These are phyloP conservation scores for Exophiala sideris DNA, from an alignment of 2,329 filamentous ascomycete genomes.

Conservation along the genomic window DNA sequence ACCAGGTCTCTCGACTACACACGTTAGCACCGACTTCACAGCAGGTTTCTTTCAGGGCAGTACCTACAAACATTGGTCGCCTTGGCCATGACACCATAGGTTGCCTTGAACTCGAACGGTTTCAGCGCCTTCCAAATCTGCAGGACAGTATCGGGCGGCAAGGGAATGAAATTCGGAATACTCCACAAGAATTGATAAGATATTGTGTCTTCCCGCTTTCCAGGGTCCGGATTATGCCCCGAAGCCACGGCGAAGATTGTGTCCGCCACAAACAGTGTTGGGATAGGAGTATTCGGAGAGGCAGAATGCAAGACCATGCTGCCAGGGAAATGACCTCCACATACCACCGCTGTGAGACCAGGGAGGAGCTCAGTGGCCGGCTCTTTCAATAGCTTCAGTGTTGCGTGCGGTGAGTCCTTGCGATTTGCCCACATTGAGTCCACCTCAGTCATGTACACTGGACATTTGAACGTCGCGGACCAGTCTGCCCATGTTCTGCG, in stretches of 20 bases:
- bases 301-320: constrained; percentile 56
- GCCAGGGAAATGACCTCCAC: constrained; percentile 77
- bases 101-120: constrained; percentile 66
- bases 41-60: not conserved
- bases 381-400: constrained; percentile 34
- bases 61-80: constrained; percentile 24
- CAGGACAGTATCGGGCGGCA: constrained; percentile 60
- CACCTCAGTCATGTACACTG: constrained; percentile 64
- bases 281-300: constrained; percentile 49
- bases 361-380: constrained; percentile 24
- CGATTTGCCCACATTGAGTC: constrained; percentile 64
- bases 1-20: constrained; percentile 55
- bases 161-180: constrained; percentile 54
- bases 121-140: constrained; percentile 68
- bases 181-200: constrained; percentile 24
- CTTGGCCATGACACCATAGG: constrained; percentile 33
- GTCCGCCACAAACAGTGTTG: constrained; percentile 69
- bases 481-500: constrained; percentile 64
- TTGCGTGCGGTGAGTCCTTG: constrained; percentile 37
- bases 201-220: constrained; percentile 21
- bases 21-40: not conserved
- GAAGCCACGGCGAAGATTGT: constrained; percentile 71
- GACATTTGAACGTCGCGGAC: constrained; percentile 65
- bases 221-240: constrained; percentile 56
- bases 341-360: constrained; percentile 62